Evolutionary conservation across 2,329 filamentous ascomycete species (phyloP), one percentile per base, ranked within the genome.

Genomic region (Monilinia vaccinii-corymbosi): DNA sequence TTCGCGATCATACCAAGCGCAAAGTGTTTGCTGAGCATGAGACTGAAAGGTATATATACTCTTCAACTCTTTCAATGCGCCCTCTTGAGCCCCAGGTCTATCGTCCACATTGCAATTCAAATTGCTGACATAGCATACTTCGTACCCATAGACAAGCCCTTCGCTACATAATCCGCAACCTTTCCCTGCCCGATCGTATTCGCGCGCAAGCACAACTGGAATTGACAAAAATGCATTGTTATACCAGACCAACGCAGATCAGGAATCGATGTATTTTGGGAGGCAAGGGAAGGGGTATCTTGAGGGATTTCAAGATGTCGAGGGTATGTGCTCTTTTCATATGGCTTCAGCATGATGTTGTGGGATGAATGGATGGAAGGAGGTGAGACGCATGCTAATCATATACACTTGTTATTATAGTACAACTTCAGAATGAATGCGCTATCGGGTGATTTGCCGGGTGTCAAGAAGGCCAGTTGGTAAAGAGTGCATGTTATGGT

Each of bases 401-500:
- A 53, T 28, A n/a, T n/a, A 44, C 56, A 44, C 56, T 21, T 45
- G 18, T 51, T 44, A 44, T 57, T 67, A 28, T 70, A 97, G 93
- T 99, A 82, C 75, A 91, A 93, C 78, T 99, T 99, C 78, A 84
- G 94, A 73, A 79, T 94, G 76, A 87, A 96, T 74, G 94, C 94
- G 21, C 77, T 97, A 64, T 86, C 82, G 36, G 94, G 94, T 55
- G 84, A 90, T 63, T 73, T 99, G 57, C 93, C 94, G 0, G 94
- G 94, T 69, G 94, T 99, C 59, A 91, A 87, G 81, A 96, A 96
- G 79, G 94, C 94, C 53, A 95, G 89, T 75, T 99, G 94, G 94
- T 99, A 89, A 73, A 63, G 18, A 4, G 28, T 44, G 51, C 13
- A 23, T 34, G 14, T 10, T 44, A 9, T 53, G 38, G n/a, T n/a